These are phyloP conservation scores for Aspergillus sparsus DNA, from an alignment of 495 filamentous ascomycete genomes.

Conservation along the genomic window DNA sequence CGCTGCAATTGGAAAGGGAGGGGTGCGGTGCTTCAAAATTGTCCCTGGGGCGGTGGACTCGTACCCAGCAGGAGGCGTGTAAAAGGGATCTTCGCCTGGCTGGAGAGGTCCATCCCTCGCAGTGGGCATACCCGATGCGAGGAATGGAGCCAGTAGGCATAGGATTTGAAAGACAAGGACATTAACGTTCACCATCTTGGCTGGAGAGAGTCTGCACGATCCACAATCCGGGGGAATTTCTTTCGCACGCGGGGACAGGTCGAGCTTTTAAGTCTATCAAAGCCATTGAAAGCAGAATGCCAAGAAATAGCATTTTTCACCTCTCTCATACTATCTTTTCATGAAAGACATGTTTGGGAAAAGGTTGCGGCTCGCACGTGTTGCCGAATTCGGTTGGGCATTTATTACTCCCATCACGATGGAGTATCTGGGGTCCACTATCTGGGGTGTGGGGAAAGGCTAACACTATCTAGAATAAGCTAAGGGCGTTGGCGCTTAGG, in stretches of 20 bases:
- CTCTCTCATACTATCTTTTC: background rate
- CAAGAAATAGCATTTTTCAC: too few relatives aligned
- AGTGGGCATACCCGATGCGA: constrained; percentile 13
- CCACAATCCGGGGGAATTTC: background rate
- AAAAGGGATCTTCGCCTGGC: constrained; percentile 46
- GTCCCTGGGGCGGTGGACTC: constrained; percentile 40
- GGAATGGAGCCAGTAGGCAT: constrained; percentile 11
- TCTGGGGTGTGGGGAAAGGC: too few relatives aligned
- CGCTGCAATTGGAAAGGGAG: constrained; percentile 28
- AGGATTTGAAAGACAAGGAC: constrained; percentile 12
- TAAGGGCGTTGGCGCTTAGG: too few relatives aligned
- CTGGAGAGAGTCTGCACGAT: background rate
- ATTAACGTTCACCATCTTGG: constrained; percentile 1
- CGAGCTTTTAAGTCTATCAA: background rate
- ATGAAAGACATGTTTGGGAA: too few relatives aligned
- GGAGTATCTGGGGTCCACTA: too few relatives aligned
- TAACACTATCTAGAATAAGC: too few relatives aligned
- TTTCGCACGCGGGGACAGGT: background rate
- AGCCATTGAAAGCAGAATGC: too few relatives aligned
- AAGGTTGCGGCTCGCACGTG: background rate
- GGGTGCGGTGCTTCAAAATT: constrained; percentile 45
- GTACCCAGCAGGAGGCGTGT: constrained; percentile 42
- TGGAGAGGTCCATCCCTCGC: constrained; percentile 8
- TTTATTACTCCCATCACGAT: too few relatives aligned
- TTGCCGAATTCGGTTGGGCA: background rate